phyloP scores from a whole-genome alignment of 495 filamentous ascomycete species.

The Parathielavia appendiculata region DNA sequence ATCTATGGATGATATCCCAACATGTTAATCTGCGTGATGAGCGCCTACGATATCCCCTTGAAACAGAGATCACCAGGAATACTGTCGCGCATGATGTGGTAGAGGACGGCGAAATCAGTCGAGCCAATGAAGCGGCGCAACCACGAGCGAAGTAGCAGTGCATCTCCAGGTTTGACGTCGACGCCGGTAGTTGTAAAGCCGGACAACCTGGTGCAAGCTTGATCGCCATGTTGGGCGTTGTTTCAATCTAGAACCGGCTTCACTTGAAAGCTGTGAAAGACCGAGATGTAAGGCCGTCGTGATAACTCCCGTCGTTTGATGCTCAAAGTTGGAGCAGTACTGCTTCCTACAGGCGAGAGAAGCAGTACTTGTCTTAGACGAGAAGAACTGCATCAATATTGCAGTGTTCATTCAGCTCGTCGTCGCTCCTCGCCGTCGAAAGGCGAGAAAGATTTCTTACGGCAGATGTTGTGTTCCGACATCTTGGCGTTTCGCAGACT shows the following conservation, averaged over 20 bases:
- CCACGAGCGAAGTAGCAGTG: neutral
- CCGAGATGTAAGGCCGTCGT: too few relatives aligned
- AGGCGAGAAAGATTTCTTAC: too few relatives aligned
- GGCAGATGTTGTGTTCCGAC: too few relatives aligned
- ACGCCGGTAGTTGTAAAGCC: slow-evolving; percentile 14
- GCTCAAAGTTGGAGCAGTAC: neutral
- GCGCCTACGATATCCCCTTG: slow-evolving; percentile 5
- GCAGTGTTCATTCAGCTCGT: too few relatives aligned
- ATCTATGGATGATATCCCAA: neutral
- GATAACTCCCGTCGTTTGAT: too few relatives aligned
- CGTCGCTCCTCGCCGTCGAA: too few relatives aligned
- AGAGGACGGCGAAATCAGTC: slow-evolving; percentile 3
- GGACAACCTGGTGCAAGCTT: slow-evolving; percentile 4
- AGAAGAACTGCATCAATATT: too few relatives aligned
- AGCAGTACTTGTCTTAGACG: too few relatives aligned
- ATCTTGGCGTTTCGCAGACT: too few relatives aligned
- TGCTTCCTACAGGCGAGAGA: neutral
- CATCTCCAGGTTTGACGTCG: slow-evolving; percentile 3
- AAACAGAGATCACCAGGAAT: slow-evolving; percentile 20
- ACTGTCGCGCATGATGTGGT: neutral
- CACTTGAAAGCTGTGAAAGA: slow-evolving; percentile 5
- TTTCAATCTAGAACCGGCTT: neutral
- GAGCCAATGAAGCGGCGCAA: slow-evolving; percentile 10
- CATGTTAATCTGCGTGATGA: neutral
- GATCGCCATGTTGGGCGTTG: neutral